Conservation (phyloP, 2,329 filamentous ascomycete species). For the Cordyceps cicadae region DNA sequence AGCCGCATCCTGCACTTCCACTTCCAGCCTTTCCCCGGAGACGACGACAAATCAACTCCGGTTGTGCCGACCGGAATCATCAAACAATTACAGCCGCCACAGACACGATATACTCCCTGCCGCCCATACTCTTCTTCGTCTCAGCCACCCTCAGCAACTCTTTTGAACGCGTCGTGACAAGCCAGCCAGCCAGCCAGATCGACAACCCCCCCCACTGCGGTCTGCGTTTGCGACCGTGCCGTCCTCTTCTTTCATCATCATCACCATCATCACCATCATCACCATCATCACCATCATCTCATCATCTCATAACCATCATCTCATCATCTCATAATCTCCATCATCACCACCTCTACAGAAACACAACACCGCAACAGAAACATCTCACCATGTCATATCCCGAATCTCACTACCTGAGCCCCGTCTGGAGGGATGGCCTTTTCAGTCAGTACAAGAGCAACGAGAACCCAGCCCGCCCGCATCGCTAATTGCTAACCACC, state of each 20-base stretch:
- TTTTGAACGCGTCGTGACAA: not conserved
- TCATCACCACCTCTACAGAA: not conserved
- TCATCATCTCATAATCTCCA: not conserved
- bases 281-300: not conserved
- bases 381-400: slow-evolving; percentile 53
- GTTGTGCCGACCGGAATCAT: not conserved
- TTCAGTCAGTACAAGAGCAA: slow-evolving; percentile 53
- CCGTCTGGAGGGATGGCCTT: slow-evolving; percentile 78
- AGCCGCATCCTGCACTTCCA: not conserved
- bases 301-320: not conserved
- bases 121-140: not conserved
- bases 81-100: not conserved
- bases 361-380: slow-evolving; percentile 4
- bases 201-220: not conserved
- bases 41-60: slow-evolving; percentile 8
- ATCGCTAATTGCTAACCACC: not conserved
- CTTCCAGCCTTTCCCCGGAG: not conserved
- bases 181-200: not conserved
- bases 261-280: not conserved
- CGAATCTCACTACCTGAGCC: slow-evolving; percentile 68
- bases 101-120: not conserved
- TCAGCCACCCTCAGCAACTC: not conserved
- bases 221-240: not conserved
- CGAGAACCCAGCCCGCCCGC: no score
- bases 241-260: not conserved